Evolutionary conservation across 1,284 basidiomycete genomes (phyloP).

Genomic region (Cryptococcus amylolentus): DNA sequence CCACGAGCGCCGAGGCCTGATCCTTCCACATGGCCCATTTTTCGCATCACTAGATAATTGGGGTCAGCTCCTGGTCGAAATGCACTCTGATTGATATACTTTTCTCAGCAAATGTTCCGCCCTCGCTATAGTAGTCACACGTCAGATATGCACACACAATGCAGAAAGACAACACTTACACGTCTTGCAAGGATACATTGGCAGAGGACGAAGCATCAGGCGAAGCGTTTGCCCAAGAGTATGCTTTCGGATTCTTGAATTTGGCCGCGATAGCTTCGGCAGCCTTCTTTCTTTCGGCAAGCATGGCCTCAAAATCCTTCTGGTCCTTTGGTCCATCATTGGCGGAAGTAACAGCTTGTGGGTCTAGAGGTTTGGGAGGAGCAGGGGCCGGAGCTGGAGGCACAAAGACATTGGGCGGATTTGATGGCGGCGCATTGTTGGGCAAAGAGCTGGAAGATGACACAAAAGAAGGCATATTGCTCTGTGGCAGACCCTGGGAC

Average conservation of each 20-base stretch:
- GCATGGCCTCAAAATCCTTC: constrained; percentile 23
- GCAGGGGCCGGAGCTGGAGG: not conserved
- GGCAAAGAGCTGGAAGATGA: not conserved
- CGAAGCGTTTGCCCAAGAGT: not conserved
- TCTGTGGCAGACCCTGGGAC: constrained; percentile 14
- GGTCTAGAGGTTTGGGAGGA: constrained; percentile 4
- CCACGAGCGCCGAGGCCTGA: constrained; percentile 80
- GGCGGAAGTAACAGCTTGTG: not conserved
- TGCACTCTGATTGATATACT: constrained; percentile 28
- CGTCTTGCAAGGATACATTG: not conserved
- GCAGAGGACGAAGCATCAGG: not conserved
- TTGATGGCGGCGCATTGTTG: constrained; percentile 5
- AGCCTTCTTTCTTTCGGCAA: constrained; percentile 62
- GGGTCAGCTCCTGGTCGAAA: constrained; percentile 68
- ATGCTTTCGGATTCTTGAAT: constrained; percentile 13
- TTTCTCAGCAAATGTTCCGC: constrained; percentile 43
- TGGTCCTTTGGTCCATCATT: not conserved
- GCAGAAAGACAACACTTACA: not conserved
- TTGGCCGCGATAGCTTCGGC: constrained; percentile 70
- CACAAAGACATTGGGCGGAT: constrained; percentile 1
- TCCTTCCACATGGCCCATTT: constrained; percentile 91
- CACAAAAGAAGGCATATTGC: not conserved
- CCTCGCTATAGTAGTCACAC: constrained; percentile 4
- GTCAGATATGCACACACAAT: constrained; percentile 2
- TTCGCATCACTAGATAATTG: constrained; percentile 50